Evolutionary conservation across 2,329 filamentous ascomycete genomes (phyloP).

Genomic region (Colletotrichum sp.): DNA sequence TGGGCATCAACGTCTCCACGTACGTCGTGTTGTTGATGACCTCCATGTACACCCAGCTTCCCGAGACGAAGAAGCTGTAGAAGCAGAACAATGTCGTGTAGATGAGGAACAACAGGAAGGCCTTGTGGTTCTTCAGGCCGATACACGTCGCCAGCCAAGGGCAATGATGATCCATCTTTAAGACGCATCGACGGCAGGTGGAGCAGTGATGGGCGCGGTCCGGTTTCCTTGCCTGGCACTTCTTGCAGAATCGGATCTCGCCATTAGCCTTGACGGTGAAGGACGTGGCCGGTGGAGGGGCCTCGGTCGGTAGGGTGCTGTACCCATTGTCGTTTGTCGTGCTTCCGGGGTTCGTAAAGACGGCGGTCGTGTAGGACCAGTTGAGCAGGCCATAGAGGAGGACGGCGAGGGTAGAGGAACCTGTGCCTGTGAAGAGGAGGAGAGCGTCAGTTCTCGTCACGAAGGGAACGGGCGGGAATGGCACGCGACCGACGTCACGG

Average conservation of each 20-base stretch:
- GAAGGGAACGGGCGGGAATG: slow-evolving; percentile 11
- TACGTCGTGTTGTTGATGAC: slow-evolving; percentile 74
- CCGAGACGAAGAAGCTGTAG: slow-evolving; percentile 78
- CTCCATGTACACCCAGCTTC: slow-evolving; percentile 84
- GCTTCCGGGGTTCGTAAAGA: slow-evolving; percentile 88
- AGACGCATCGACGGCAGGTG: slow-evolving; percentile 88
- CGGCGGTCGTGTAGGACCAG: slow-evolving; percentile 88
- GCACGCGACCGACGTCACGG: neutral
- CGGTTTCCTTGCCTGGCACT: slow-evolving; percentile 92
- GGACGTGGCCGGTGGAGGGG: slow-evolving; percentile 65
- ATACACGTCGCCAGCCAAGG: slow-evolving; percentile 98
- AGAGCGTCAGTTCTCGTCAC: slow-evolving; percentile 21
- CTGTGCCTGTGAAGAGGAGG: slow-evolving; percentile 46
- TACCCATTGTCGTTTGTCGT: slow-evolving; percentile 73
- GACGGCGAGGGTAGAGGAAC: slow-evolving; percentile 68
- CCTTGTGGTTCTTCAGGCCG: slow-evolving; percentile 92
- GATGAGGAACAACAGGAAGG: slow-evolving; percentile 89
- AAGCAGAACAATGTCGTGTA: slow-evolving; percentile 90
- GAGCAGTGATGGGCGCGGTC: slow-evolving; percentile 97
- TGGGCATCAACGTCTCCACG: slow-evolving; percentile 78
- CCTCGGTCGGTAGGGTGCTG: slow-evolving; percentile 79
- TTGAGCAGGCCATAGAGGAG: slow-evolving; percentile 80
- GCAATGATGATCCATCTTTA: slow-evolving; percentile 99
- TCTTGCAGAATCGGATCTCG: slow-evolving; percentile 91
- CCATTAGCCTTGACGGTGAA: slow-evolving; percentile 94